A percentile compares a stretch with the other conserved stretches of the same genome.
phyloP scores from a whole-genome alignment of 805 yeast genomes.

The Spencermartinsiella europaea region DNA sequence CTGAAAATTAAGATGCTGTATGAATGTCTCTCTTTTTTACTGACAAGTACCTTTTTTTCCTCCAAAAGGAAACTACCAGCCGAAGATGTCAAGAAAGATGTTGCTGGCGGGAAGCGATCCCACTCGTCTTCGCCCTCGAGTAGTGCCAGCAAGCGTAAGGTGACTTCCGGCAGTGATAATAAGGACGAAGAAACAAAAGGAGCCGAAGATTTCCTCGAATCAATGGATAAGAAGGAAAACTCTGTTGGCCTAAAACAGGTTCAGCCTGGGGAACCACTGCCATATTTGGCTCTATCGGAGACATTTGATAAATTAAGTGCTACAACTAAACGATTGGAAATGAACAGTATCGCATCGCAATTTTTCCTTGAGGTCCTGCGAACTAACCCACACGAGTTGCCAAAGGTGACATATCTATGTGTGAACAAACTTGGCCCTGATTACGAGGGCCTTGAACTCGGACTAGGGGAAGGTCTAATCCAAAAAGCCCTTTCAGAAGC shows the following conservation, averaged over 20 bases:
- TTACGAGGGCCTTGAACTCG: slow-evolving; percentile 89
- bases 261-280: slow-evolving; percentile 20
- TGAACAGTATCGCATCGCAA: slow-evolving; percentile 66
- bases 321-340: slow-evolving; percentile 79
- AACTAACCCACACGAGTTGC: slow-evolving; percentile 48
- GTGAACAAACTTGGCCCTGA: slow-evolving; percentile 93
- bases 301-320: slow-evolving; percentile 74
- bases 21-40: background rate
- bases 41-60: too few relatives aligned
- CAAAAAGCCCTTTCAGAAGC: slow-evolving; percentile 86
- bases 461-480: slow-evolving; percentile 84
- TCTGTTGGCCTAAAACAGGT: background rate
- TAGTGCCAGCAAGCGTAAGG: background rate
- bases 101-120: background rate
- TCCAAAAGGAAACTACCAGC: background rate
- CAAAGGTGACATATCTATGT: slow-evolving; percentile 73
- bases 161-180: background rate
- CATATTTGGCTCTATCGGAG: slow-evolving; percentile 45
- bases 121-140: background rate
- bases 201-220: background rate
- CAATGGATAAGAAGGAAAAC: background rate
- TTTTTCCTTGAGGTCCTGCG: slow-evolving; percentile 63
- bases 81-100: background rate
- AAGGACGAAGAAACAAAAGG: background rate
- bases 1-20: background rate